phyloP scores from a whole-genome alignment of 2,329 filamentous ascomycete species.

The Diaporthe sp. region DNA sequence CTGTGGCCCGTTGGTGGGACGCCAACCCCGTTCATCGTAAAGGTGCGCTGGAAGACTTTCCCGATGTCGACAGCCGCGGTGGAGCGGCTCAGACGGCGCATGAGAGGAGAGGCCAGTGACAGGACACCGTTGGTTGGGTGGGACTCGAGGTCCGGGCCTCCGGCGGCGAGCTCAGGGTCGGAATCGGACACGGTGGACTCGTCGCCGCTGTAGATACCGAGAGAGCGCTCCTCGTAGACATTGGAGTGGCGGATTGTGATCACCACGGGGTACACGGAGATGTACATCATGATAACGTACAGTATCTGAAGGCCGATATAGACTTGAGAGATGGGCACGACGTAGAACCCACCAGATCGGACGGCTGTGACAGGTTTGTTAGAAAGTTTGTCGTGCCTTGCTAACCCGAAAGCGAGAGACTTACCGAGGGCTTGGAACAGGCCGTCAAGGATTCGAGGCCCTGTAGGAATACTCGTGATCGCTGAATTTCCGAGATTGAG shows the following conservation, averaged over 20 bases:
- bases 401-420: background rate
- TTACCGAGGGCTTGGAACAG: slow-evolving; percentile 73
- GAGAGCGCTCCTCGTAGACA: slow-evolving; percentile 78
- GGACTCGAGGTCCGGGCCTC: background rate
- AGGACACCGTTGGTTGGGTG: background rate
- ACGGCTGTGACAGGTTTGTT: slow-evolving; percentile 60
- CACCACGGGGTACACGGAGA: slow-evolving; percentile 73
- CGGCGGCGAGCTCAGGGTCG: slow-evolving; percentile 27
- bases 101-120: background rate
- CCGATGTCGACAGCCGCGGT: slow-evolving; percentile 50
- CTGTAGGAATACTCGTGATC: slow-evolving; percentile 64
- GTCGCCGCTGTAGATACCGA: slow-evolving; percentile 69
- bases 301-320: slow-evolving; percentile 72
- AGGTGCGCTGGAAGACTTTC: slow-evolving; percentile 53
- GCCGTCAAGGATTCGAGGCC: slow-evolving; percentile 72
- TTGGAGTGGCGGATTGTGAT: slow-evolving; percentile 78
- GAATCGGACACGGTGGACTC: background rate
- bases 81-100: slow-evolving; percentile 38
- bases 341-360: slow-evolving; percentile 76
- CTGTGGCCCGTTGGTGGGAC: slow-evolving; percentile 45
- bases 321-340: slow-evolving; percentile 70
- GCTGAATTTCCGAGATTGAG: slow-evolving; percentile 74
- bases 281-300: slow-evolving; percentile 77
- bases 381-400: background rate
- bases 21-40: slow-evolving; percentile 62